Evolutionary conservation across 202 grass and related monocot genomes (phyloP).

Genomic region (Cymbopogon flexuosus): DNA sequence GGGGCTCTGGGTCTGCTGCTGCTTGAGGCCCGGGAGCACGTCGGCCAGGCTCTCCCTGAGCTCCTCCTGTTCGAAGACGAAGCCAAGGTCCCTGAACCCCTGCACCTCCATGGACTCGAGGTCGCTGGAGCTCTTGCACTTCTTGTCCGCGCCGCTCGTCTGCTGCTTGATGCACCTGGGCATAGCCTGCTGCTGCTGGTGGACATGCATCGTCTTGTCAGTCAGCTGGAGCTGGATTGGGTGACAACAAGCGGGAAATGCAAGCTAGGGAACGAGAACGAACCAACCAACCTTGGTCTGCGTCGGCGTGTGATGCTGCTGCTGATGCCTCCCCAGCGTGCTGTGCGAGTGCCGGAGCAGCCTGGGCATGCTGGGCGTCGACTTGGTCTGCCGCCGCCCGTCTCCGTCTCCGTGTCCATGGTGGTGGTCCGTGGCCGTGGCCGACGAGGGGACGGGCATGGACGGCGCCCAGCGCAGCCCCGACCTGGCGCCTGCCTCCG

Average conservation of each 20-base stretch:
- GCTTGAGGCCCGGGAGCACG: slow-evolving; percentile 60
- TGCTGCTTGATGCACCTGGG: neutral
- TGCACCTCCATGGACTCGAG: slow-evolving; percentile 86
- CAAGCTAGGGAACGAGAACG: too few relatives aligned
- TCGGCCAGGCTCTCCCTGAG: slow-evolving; percentile 40
- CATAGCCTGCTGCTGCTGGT: neutral
- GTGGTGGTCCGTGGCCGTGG: too few relatives aligned
- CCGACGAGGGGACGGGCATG: slow-evolving; percentile 31
- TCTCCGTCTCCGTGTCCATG: neutral
- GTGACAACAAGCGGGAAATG: too few relatives aligned
- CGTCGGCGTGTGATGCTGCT: too few relatives aligned
- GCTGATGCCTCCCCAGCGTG: slow-evolving; percentile 34
- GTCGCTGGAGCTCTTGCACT: slow-evolving; percentile 54
- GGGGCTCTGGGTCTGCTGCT: too few relatives aligned
- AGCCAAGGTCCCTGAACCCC: slow-evolving; percentile 89
- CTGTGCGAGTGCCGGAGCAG: slow-evolving; percentile 44
- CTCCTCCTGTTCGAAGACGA: slow-evolving; percentile 68
- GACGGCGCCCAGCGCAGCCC: slow-evolving; percentile 46
- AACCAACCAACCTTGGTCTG: neutral
- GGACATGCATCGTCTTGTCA: too few relatives aligned
- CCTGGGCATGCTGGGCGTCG: slow-evolving; percentile 11
- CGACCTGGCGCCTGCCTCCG: neutral
- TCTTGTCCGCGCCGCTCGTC: slow-evolving; percentile 33
- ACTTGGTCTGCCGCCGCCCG: neutral
- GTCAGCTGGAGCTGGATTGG: too few relatives aligned